Conservation (phyloP, 2,329 filamentous ascomycete genomes). For the Ascochyta koolunga region DNA sequence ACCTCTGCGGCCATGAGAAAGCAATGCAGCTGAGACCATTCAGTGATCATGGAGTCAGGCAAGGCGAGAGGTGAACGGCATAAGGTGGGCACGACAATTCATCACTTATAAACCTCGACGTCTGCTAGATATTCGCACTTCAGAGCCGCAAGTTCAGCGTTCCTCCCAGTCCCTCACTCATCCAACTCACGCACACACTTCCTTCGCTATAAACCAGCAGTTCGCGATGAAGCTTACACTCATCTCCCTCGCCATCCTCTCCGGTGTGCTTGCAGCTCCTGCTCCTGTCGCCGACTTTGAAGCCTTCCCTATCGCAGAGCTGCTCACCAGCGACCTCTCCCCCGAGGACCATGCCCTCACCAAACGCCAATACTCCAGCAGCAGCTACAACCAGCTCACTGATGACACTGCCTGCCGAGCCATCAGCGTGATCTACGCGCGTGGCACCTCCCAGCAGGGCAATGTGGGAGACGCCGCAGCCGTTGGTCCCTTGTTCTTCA, state of each 20-base stretch:
- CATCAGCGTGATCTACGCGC: conserved; percentile 61
- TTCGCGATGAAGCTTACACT: conserved; percentile 20
- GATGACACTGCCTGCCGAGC: conserved; percentile 46
- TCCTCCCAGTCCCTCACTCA: conserved; percentile 1
- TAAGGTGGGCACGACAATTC: neutral
- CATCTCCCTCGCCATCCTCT: conserved; percentile 14
- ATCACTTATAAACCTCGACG: neutral
- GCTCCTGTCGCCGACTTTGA: conserved; percentile 8
- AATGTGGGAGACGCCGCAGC: conserved; percentile 58
- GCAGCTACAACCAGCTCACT: conserved; percentile 32
- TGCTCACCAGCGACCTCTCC: conserved; percentile 10
- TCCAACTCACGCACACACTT: neutral
- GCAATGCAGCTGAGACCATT: neutral
- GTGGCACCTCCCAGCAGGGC: conserved; percentile 59
- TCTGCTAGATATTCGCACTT: neutral
- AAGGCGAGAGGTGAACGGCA: neutral
- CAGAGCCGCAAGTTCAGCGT: conserved; percentile 2
- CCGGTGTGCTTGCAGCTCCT: conserved; percentile 14
- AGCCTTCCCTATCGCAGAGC: conserved; percentile 20
- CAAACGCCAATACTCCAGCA: conserved; percentile 26
- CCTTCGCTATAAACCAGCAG: neutral
- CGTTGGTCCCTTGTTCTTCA: conserved; percentile 55
- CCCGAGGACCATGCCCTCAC: conserved; percentile 17
- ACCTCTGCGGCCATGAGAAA: neutral
- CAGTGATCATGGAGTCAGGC: neutral